A percentile compares a stretch with the other conserved stretches of the same genome.
Conservation (phyloP, 768 basidiomycete species). For the Trametes elegans region DNA sequence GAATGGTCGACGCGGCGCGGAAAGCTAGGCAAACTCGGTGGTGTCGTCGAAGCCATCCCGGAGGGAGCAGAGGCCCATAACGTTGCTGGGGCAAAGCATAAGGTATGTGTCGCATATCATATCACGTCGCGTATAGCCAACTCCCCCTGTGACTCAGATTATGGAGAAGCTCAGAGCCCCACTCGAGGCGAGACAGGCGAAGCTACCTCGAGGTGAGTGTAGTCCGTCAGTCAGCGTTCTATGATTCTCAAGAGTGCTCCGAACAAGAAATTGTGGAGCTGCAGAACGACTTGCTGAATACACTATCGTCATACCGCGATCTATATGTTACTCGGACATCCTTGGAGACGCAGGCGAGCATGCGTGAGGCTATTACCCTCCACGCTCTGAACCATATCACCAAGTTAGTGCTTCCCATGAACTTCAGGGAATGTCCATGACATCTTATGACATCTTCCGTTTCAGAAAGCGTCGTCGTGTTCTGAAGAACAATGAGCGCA, state of each 20-base stretch:
- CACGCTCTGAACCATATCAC: conserved; percentile 88
- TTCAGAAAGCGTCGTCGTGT: conserved; percentile 87
- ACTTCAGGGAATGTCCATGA: no score
- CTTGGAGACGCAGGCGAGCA: conserved; percentile 59
- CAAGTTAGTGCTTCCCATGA: conserved; percentile 58
- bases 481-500: conserved; percentile 90
- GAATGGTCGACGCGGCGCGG: conserved; percentile 55
- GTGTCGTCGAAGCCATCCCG: conserved; percentile 48
- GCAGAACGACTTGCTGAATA: conserved; percentile 67
- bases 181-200: conserved; percentile 53
- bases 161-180: conserved; percentile 54
- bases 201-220: conserved; percentile 48
- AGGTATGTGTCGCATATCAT: background rate
- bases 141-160: conserved; percentile 38
- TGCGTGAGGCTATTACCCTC: conserved; percentile 69
- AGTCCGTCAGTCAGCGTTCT: no score
- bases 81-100: background rate
- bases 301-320: conserved; percentile 69
- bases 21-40: conserved; percentile 57
- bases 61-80: conserved; percentile 32
- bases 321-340: conserved; percentile 67
- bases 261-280: conserved; percentile 42
- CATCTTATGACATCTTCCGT: background rate
- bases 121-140: background rate
- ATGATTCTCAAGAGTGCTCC: no score